phyloP scores from a whole-genome alignment of 1,139 yeast genomes.

The Blastobotrys proliferans region DNA sequence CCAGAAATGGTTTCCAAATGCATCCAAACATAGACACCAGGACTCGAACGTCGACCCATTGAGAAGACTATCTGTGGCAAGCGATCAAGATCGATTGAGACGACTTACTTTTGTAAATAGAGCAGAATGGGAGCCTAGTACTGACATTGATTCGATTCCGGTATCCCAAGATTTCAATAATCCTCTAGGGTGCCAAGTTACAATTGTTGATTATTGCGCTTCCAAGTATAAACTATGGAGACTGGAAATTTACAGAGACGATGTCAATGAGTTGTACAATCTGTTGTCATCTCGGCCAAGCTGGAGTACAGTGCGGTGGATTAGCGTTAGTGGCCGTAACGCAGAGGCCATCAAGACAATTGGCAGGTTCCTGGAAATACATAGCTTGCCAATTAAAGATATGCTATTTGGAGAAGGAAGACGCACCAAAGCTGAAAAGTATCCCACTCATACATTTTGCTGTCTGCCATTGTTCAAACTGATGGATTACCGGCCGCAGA shows the following conservation, averaged over 20 bases:
- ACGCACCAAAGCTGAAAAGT: constrained; percentile 50
- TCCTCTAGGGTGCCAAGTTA: constrained; percentile 45
- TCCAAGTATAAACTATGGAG: constrained; percentile 41
- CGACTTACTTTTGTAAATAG: too few relatives aligned
- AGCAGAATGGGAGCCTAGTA: constrained; percentile 55
- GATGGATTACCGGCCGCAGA: constrained; percentile 6
- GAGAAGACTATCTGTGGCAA: too few relatives aligned
- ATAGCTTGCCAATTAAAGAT: constrained; percentile 51
- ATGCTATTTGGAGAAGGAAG: constrained; percentile 53
- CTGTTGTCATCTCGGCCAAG: constrained; percentile 36
- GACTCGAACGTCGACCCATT: too few relatives aligned
- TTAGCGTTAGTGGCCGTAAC: constrained; percentile 51
- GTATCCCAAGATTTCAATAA: constrained; percentile 19
- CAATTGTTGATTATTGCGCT: constrained; percentile 46
- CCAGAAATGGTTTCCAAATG: too few relatives aligned
- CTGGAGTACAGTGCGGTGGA: constrained; percentile 52
- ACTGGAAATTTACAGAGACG: constrained; percentile 25
- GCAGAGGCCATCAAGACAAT: constrained; percentile 50
- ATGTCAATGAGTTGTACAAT: constrained; percentile 12
- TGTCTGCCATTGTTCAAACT: constrained; percentile 46
- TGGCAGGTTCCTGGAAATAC: constrained; percentile 40
- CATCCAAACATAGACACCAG: too few relatives aligned
- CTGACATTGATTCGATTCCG: constrained; percentile 42
- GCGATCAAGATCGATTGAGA: too few relatives aligned
- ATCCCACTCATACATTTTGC: constrained; percentile 46